Percentiles rank a stretch among this genome's conserved stretches.
These are phyloP conservation scores for Geotrichum restrictum DNA, from an alignment of 1,139 yeast genomes.

Conservation along the genomic window DNA sequence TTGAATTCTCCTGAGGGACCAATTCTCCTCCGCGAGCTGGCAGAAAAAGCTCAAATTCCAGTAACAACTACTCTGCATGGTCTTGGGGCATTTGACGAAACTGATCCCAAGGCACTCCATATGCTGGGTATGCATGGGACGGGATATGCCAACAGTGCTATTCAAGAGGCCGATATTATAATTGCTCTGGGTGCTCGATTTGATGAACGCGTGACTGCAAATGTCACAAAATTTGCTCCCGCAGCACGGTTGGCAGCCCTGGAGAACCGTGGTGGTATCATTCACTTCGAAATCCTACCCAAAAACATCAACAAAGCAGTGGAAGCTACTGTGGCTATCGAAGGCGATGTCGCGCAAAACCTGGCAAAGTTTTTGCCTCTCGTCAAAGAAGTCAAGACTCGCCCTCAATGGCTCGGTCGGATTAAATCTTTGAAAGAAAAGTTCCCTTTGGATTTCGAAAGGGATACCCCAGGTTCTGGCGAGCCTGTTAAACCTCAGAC, in stretches of 20 bases:
- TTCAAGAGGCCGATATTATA: slow-evolving; percentile 88
- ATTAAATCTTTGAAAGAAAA: slow-evolving; percentile 77
- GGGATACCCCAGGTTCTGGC: slow-evolving; percentile 52
- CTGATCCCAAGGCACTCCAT: slow-evolving; percentile 83
- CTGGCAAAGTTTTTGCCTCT: slow-evolving; percentile 69
- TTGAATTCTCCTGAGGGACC: slow-evolving; percentile 82
- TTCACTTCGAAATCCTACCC: slow-evolving; percentile 93
- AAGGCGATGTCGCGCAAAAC: slow-evolving; percentile 88
- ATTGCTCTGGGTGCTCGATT: slow-evolving; percentile 95
- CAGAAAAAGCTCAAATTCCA: slow-evolving; percentile 88
- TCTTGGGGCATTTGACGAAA: slow-evolving; percentile 90
- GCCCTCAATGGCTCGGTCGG: slow-evolving; percentile 75
- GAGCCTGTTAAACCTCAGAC: slow-evolving; percentile 91
- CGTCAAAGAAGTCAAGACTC: slow-evolving; percentile 56
- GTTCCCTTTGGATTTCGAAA: slow-evolving; percentile 78
- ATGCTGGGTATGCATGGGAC: slow-evolving; percentile 99
- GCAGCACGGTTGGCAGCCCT: slow-evolving; percentile 83
- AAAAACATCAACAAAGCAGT: slow-evolving; percentile 97
- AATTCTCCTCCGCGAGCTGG: slow-evolving; percentile 66
- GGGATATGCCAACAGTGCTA: slow-evolving; percentile 90
- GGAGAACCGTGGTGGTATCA: slow-evolving; percentile 89
- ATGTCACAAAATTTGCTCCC: slow-evolving; percentile 85
- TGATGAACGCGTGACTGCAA: slow-evolving; percentile 96
- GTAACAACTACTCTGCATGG: slow-evolving; percentile 91
- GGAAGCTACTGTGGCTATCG: slow-evolving; percentile 93